Evolutionary conservation across 2,329 filamentous ascomycete species (phyloP).

Genomic region (Paramyrothecium roridum): DNA sequence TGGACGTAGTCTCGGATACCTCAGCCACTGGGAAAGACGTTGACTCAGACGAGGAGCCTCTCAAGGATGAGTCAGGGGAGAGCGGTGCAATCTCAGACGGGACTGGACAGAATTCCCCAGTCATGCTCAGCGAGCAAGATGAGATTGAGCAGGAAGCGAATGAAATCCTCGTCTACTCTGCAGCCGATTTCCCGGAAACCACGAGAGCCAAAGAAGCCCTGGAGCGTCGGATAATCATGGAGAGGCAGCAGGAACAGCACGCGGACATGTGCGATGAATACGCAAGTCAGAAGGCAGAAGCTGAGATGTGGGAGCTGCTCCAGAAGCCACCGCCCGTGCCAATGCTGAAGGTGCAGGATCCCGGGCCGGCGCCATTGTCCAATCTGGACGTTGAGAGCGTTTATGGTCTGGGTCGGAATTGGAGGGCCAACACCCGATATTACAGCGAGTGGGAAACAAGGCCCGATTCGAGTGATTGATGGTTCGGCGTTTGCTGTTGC

Average conservation of each 20-base stretch:
- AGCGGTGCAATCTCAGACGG: slow-evolving; percentile 9
- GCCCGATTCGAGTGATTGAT: not conserved
- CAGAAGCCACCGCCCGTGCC: slow-evolving; percentile 33
- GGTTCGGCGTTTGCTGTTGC: not conserved
- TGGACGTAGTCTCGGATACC: not conserved
- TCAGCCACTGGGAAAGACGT: not conserved
- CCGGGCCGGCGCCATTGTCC: slow-evolving; percentile 20
- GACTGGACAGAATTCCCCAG: slow-evolving; percentile 11
- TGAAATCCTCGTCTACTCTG: slow-evolving; percentile 40
- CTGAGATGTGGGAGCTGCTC: slow-evolving; percentile 42
- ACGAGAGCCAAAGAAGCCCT: slow-evolving; percentile 31
- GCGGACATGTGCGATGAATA: slow-evolving; percentile 40
- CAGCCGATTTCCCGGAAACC: slow-evolving; percentile 34
- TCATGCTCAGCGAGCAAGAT: slow-evolving; percentile 18
- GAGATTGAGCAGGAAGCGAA: slow-evolving; percentile 33
- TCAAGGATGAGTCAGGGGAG: slow-evolving; percentile 14
- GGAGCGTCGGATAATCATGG: slow-evolving; percentile 33
- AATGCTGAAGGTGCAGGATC: slow-evolving; percentile 24
- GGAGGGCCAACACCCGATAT: slow-evolving; percentile 34
- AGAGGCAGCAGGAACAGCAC: slow-evolving; percentile 39
- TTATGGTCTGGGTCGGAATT: slow-evolving; percentile 31
- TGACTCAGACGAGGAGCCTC: slow-evolving; percentile 4
- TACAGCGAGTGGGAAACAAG: slow-evolving; percentile 40
- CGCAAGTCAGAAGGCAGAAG: slow-evolving; percentile 37
- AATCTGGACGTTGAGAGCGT: slow-evolving; percentile 30